A percentile compares a stretch with the other conserved stretches of the same genome.
Conservation (phyloP, 148 eudicot species). For the Vaccinium corymbosum region DNA sequence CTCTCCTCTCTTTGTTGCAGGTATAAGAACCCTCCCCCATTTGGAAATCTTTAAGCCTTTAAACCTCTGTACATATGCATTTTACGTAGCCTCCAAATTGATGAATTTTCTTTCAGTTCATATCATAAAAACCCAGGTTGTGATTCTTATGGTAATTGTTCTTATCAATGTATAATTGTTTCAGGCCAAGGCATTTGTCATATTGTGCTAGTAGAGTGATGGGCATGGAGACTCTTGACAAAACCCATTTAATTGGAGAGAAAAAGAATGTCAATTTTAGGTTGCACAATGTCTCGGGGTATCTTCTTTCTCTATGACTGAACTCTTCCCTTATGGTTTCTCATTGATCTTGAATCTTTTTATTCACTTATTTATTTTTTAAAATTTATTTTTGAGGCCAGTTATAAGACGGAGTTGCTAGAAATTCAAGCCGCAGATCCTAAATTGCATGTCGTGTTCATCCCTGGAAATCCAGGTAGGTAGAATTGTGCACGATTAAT, state of each 20-base stretch:
- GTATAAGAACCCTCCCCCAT: conserved; percentile 3
- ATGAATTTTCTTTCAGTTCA: not conserved
- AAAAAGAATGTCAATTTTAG: conserved; percentile 37
- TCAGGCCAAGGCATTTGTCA: conserved; percentile 15
- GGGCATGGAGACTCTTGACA: conserved; percentile 29
- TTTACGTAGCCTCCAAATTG: not conserved
- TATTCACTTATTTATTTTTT: not conserved
- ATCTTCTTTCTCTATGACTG: conserved; percentile 13
- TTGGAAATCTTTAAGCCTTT: not conserved
- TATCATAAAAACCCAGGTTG: not conserved
- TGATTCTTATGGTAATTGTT: not conserved
- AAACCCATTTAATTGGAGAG: conserved; percentile 18
- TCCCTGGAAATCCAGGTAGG: conserved; percentile 94
- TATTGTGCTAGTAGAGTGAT: conserved; percentile 14
- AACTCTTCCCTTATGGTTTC: not conserved
- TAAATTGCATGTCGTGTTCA: conserved; percentile 55
- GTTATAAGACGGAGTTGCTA: conserved; percentile 64
- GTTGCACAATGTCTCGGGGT: conserved; percentile 68
- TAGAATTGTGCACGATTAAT: not conserved
- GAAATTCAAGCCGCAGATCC: conserved; percentile 67
- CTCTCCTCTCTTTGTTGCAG: conserved; percentile 16
- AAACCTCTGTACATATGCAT: not conserved
- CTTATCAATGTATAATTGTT: not conserved
- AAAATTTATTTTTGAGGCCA: conserved; percentile 15
- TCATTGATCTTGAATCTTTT: conserved; percentile 8